Base-by-base conservation (phyloP, 192 early-diverging fungal genomes). In the Chytriomyces sp. region DNA sequence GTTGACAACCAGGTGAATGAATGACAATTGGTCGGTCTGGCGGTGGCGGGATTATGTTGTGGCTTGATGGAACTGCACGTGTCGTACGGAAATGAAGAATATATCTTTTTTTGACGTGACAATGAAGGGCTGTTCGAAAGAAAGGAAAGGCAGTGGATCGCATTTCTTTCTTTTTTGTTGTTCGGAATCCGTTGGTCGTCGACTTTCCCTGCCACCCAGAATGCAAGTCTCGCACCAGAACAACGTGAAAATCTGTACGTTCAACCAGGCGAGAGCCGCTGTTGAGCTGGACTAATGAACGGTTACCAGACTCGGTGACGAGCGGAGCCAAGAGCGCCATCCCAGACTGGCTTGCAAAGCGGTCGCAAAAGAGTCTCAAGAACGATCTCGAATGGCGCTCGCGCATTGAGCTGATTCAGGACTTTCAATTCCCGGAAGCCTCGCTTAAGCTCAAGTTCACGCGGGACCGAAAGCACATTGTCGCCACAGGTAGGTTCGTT, bases 371-470 rank as follows among this genome's bases (percentile, higher is more conserved):
- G 65, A 87, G 88, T 28, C 78, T 99, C 63, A 94, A 95, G 78
- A 88, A 95, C 69, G 95, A 97, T 79, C 77, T 85, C 53, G 96
- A 96, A 69, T 98, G 87, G 81, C 86, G 93, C 61, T 90, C 91
- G 36, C 84, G 97, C 36, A 89, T 99, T 61, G 97, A 99, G 78
- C 82, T 99, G 5, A 92, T 99, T 72, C 97, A 99, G 78, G 97
- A 99, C 76, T 99, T 99, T 77, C 92, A 94, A 77, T 99, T 99
- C 70, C 97, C 97, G 10, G 92, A 98, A 80, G 96, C 97, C 0
- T 91, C 92, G 2, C 76, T 92, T 26, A 85, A 88, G 59, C 86
- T 99, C 58, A 93, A 92, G 70, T 82, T 85, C 17, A 97, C 97
- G 0, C 75, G 82, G 12, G 97, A 99, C 75, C 91, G 94, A 44